phyloP scores from a whole-genome alignment of 116 monocot genomes.

The Phalaenopsis hybrid region DNA sequence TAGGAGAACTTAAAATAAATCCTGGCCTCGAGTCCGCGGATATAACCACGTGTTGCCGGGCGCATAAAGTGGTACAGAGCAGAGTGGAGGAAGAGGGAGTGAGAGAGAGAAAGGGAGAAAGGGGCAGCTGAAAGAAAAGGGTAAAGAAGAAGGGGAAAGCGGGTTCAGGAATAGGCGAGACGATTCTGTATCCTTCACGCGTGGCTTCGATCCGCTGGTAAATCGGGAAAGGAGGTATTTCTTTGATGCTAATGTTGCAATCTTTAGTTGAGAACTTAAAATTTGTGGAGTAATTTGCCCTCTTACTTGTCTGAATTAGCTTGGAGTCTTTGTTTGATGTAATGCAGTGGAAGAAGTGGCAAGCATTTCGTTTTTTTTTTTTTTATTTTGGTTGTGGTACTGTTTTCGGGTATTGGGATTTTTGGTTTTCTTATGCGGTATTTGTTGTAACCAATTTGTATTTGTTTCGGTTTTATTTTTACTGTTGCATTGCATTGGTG shows the following conservation, averaged over 20 bases:
- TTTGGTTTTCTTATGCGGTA: not conserved
- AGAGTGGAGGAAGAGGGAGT: not conserved
- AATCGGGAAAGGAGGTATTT: not conserved
- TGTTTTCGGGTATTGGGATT: not conserved
- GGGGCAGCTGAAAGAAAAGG: not conserved
- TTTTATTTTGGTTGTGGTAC: not conserved
- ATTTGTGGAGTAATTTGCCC: not conserved
- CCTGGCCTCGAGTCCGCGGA: slow-evolving; percentile 6
- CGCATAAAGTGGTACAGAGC: not conserved
- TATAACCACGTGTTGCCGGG: not conserved
- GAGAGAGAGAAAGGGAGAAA: not conserved
- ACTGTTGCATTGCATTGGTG: not conserved
- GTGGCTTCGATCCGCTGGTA: not conserved
- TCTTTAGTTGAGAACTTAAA: not conserved
- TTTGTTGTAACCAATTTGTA: not conserved
- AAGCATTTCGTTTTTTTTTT: not conserved
- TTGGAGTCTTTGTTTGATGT: not conserved
- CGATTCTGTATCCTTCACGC: not conserved
- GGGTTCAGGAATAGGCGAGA: not conserved
- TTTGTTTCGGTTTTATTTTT: not conserved
- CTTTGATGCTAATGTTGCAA: not conserved
- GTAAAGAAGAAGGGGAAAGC: not conserved
- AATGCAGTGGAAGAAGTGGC: not conserved
- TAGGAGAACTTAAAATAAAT: slow-evolving; percentile 1
- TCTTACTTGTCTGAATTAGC: not conserved